Evolutionary conservation across 345 rosid genomes (phyloP).

Genomic region (Raphanus sativus): DNA sequence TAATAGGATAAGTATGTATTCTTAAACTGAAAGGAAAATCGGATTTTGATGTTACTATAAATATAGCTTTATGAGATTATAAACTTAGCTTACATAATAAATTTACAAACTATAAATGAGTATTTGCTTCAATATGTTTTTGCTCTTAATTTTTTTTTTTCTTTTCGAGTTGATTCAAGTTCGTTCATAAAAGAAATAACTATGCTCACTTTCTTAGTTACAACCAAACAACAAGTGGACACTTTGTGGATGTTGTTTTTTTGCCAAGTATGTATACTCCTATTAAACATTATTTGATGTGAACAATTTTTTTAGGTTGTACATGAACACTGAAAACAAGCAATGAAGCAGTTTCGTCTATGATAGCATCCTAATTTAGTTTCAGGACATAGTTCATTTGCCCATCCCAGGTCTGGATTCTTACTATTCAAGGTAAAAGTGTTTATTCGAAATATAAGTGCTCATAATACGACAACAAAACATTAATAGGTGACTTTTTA

Average conservation of each 20-base stretch:
- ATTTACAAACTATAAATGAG: no score
- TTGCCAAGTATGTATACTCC: constrained; percentile 24
- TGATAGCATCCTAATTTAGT: constrained; percentile 21
- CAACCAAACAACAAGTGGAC: constrained; percentile 36
- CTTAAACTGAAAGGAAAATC: no score
- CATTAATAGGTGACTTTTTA: not conserved
- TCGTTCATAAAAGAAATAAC: not conserved
- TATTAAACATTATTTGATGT: constrained; percentile 16
- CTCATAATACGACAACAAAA: constrained; percentile 1
- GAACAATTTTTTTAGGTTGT: not conserved
- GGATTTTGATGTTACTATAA: no score
- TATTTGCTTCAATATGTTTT: no score
- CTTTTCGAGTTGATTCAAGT: no score
- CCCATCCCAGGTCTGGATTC: constrained; percentile 27
- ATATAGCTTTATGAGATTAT: no score
- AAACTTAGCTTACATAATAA: no score
- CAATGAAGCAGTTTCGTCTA: constrained; percentile 14
- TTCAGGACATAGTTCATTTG: constrained; percentile 25
- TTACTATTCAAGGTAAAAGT: constrained; percentile 21
- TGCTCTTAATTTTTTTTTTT: no score
- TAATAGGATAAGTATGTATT: no score
- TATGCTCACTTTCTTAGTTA: constrained; percentile 20
- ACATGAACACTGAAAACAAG: constrained; percentile 6
- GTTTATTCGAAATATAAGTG: constrained; percentile 20
- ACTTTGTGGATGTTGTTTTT: constrained; percentile 10